Base-by-base conservation (phyloP, 2,329 filamentous ascomycete species). In the Magnaporthales sp. region DNA sequence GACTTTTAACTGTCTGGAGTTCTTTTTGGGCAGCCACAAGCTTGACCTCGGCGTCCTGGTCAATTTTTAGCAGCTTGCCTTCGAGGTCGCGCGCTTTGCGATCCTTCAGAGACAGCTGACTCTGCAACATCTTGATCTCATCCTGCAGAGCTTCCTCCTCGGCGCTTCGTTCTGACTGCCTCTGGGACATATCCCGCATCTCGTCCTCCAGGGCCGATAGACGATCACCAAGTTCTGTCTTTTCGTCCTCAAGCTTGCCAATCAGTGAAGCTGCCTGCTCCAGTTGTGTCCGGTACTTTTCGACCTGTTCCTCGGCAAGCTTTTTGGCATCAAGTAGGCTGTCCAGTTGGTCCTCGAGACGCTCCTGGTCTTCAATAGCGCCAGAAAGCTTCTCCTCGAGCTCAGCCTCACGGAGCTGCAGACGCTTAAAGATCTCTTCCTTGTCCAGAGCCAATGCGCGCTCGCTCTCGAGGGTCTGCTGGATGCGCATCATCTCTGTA, bases 371-470 rank as follows among this genome's bases (percentile, higher is more conserved):
- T 26, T 96, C 91, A 68, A 98, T 87, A 31, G 94, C 94, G 54
- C 91, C 94, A 51, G 92, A 86, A 30, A 99, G 85, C 79, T 98
- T 97, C 73, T 99, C 96, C 65, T 90, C 91, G 4, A 99, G 84
- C 75, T 99, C 94, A 11, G 88, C 85, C 77, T 99, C 95, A n/a
- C 95, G 90, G 66, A 89, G 81, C 74, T 97, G 95, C 26, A 99
- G 83, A n/a, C 96, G 88, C 75, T 94, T 96, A 82, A 98, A 99
- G 68, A 99, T 99, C 73, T 99, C 95, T 75, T 99, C 96, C 76
- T 99, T 99, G 78, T 99, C 95, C 5, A 99, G 81, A 0, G 95
- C 95, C 58, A 99, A 83, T n/a, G 94, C 92, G 64, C 95, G 88
- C 77, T 99, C 96, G 70, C 93, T 97, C 76, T 99, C 96, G 1